Conservation (phyloP, 257 asterid species). For the Knoxia roxburghii region DNA sequence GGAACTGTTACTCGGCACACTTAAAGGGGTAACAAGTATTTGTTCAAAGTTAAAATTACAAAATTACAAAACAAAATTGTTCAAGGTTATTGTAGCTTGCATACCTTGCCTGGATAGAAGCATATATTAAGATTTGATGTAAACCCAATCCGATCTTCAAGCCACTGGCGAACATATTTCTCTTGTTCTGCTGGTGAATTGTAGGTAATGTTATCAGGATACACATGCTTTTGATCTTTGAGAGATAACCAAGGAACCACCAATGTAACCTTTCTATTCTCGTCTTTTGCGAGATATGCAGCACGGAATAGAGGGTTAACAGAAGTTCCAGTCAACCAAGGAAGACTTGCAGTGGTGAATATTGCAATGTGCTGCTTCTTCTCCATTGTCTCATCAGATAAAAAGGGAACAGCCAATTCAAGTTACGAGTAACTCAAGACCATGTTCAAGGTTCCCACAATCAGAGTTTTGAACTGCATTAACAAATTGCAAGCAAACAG, state of each 20-base stretch:
- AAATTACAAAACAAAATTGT: too few species aligned
- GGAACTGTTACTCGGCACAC: background rate
- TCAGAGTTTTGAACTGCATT: slow-evolving; percentile 9
- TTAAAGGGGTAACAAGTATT: too few species aligned
- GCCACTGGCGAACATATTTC: slow-evolving; percentile 75
- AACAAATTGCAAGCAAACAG: background rate
- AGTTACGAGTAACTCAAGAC: background rate
- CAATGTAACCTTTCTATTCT: slow-evolving; percentile 56
- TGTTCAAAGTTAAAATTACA: too few species aligned
- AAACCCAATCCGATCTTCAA: slow-evolving; percentile 74
- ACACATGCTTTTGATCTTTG: slow-evolving; percentile 74
- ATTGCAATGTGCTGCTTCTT: slow-evolving; percentile 51
- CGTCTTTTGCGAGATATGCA: slow-evolving; percentile 80
- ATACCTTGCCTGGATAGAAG: slow-evolving; percentile 90
- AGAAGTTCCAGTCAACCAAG: slow-evolving; percentile 97
- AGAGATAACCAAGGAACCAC: slow-evolving; percentile 89
- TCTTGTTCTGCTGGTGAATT: slow-evolving; percentile 73
- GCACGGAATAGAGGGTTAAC: slow-evolving; percentile 97
- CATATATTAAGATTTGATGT: slow-evolving; percentile 43
- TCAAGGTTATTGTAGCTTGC: background rate
- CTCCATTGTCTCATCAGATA: slow-evolving; percentile 18
- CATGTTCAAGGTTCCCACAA: background rate
- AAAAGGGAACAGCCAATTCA: background rate
- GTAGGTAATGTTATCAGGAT: slow-evolving; percentile 67
- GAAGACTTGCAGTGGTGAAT: slow-evolving; percentile 98